Conservation (phyloP, 345 rosid genomes). For the Camelina neglecta region DNA sequence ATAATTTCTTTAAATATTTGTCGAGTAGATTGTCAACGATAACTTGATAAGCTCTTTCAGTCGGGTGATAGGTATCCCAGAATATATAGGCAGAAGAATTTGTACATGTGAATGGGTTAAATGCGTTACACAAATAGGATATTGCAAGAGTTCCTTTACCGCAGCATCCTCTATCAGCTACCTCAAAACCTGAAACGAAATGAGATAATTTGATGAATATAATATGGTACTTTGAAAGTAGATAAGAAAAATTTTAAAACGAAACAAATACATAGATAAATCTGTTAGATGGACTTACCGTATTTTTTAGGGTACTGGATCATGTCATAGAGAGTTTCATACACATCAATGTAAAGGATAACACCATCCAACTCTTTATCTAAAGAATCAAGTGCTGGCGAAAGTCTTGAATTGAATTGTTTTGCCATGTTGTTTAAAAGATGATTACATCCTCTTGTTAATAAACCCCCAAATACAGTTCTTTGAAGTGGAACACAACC, state of each 20-base stretch:
- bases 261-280: background rate
- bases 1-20: constrained; percentile 13
- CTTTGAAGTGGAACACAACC: constrained; percentile 43
- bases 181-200: constrained; percentile 48
- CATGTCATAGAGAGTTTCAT: constrained; percentile 51
- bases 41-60: constrained; percentile 58
- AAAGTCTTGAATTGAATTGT: constrained; percentile 38
- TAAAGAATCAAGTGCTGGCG: constrained; percentile 25
- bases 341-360: constrained; percentile 54
- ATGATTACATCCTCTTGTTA: constrained; percentile 14
- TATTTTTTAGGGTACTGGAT: constrained; percentile 47
- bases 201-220: background rate
- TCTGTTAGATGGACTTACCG: constrained; percentile 39
- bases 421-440: constrained; percentile 34
- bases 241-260: background rate
- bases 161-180: constrained; percentile 60
- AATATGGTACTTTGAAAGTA: background rate
- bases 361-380: constrained; percentile 32
- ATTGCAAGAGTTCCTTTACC: constrained; percentile 57
- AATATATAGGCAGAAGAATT: constrained; percentile 52
- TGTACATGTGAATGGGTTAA: constrained; percentile 45
- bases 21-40: constrained; percentile 33
- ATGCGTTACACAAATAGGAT: constrained; percentile 50
- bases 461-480: constrained; percentile 26
- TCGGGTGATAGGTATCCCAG: constrained; percentile 76